These are phyloP conservation scores for Friedmanniomyces simplex DNA, from an alignment of 495 filamentous ascomycete species.

Conservation along the genomic window DNA sequence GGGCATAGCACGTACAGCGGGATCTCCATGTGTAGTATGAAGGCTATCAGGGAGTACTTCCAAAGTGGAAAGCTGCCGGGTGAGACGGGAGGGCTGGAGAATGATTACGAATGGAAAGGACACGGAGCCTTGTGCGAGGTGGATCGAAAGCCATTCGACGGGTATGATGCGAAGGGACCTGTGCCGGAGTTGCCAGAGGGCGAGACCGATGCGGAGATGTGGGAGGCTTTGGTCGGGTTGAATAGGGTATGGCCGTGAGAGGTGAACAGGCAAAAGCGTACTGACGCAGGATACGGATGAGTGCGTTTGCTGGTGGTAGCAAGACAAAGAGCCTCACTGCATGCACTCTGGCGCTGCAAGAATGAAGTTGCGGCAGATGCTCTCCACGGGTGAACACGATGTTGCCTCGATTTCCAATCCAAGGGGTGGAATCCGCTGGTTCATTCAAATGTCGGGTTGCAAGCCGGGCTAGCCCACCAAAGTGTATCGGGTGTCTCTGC, in stretches of 20 bases:
- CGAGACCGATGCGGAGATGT: conserved; percentile 8
- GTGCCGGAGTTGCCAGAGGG: conserved; percentile 12
- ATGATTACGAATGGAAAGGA: conserved; percentile 2
- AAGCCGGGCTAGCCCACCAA: too few species aligned
- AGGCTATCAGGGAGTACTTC: conserved; percentile 26
- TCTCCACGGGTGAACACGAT: too few species aligned
- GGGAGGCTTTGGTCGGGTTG: conserved; percentile 11
- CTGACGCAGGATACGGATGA: too few species aligned
- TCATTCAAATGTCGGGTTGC: too few species aligned
- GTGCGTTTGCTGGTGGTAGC: too few species aligned
- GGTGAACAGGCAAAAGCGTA: too few species aligned
- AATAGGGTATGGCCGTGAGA: conserved; percentile 14
- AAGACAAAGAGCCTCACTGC: too few species aligned
- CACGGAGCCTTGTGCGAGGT: conserved; percentile 6
- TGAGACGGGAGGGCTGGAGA: neutral
- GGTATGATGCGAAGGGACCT: neutral
- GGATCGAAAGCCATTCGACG: conserved; percentile 9
- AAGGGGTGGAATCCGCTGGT: too few species aligned
- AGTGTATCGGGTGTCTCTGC: too few species aligned
- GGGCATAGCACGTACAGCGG: conserved; percentile 31
- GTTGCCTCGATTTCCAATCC: too few species aligned
- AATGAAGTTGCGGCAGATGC: too few species aligned
- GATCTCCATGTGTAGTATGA: conserved; percentile 22
- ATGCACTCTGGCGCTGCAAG: too few species aligned
- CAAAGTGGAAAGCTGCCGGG: conserved; percentile 26